Evolutionary conservation across 768 basidiomycete genomes (phyloP), one percentile per base, ranked within the genome.

Genomic region (Gloeophyllum trabeum): DNA sequence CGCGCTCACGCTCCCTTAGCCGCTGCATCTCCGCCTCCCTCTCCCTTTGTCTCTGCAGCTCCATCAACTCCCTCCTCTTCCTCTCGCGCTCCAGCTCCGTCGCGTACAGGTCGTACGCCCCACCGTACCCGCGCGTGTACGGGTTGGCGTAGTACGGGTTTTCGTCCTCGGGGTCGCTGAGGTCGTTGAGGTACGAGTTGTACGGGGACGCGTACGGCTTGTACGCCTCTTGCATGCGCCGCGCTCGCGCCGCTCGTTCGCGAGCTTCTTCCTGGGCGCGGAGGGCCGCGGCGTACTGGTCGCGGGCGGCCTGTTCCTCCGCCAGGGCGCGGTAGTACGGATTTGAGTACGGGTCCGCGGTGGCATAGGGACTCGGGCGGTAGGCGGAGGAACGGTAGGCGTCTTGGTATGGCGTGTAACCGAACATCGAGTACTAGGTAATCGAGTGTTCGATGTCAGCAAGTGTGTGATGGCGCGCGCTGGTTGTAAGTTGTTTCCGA

Each of bases 201-300:
- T 52, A 47, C 2, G 51, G 52, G 3, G 47, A 40, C 13, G 41
- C 46, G 45, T 47, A 53, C 19, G 49, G 51, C 19, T 51, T 45
- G 24, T 10, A 16, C 16, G 28, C 10, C 7, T 12, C 20, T 10
- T 51, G 49, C 6, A 50, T 48, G 24, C 35, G 40, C 42, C 56
- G 52, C 16, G 56, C 54, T 20, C 55, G 55, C 22, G 52, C 53
- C 25, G 55, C 55, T 43, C 55, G 53, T 23, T 46, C 39, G 22
- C 54, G 52, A n/a, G 56, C 54, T 28, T 55, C 54, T 40, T 54
- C 52, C 42, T 57, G 52, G 1, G 52, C 50, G 30, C 54, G 56
- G 24, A 46, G 46, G 41, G 55, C 55, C 13, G 52, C 52, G 20
- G 45, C 49, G 35, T 53, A 53, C 25, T 53, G 54, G 25, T 51